These are phyloP conservation scores for Boletus sp. DNA, from an alignment of 768 basidiomycete genomes.

Conservation along the genomic window DNA sequence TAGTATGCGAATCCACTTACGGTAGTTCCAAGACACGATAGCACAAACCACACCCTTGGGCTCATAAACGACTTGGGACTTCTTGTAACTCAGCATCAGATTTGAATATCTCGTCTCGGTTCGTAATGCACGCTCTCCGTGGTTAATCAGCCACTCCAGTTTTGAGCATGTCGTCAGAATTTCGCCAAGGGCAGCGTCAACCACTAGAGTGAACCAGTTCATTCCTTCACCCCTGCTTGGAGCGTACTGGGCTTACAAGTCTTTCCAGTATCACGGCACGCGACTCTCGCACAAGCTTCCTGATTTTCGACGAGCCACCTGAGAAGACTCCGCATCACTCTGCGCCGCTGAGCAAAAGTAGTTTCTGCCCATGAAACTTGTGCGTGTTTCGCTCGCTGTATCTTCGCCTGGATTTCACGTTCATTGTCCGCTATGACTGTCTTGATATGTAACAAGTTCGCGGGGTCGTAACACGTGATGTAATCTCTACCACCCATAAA, in stretches of 20 bases:
- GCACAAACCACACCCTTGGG: slow-evolving; percentile 91
- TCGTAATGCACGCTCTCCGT: slow-evolving; percentile 74
- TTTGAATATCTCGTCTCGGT: slow-evolving; percentile 70
- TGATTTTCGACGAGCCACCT: slow-evolving; percentile 94
- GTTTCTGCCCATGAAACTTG: slow-evolving; percentile 73
- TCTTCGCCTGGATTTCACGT: slow-evolving; percentile 70
- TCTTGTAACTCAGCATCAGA: slow-evolving; percentile 72
- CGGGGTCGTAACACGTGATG: slow-evolving; percentile 91
- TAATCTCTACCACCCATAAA: slow-evolving; percentile 52
- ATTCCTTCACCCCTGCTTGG: not conserved
- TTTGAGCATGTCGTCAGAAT: slow-evolving; percentile 94
- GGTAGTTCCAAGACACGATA: slow-evolving; percentile 95
- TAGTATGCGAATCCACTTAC: slow-evolving; percentile 39
- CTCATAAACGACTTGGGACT: slow-evolving; percentile 76
- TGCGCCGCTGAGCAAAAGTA: slow-evolving; percentile 73
- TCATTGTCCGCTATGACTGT: slow-evolving; percentile 75
- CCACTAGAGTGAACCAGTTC: slow-evolving; percentile 47
- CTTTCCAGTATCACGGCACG: slow-evolving; percentile 94
- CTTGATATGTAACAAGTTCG: slow-evolving; percentile 76
- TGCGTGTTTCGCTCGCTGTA: slow-evolving; percentile 58
- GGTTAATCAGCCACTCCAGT: slow-evolving; percentile 84
- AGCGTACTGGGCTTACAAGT: slow-evolving; percentile 55
- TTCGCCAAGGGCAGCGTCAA: slow-evolving; percentile 94
- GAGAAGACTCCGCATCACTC: slow-evolving; percentile 81
- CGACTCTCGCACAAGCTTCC: slow-evolving; percentile 79